Evolutionary conservation across 1,284 basidiomycete genomes (phyloP).

Genomic region (Irpex lacteus): DNA sequence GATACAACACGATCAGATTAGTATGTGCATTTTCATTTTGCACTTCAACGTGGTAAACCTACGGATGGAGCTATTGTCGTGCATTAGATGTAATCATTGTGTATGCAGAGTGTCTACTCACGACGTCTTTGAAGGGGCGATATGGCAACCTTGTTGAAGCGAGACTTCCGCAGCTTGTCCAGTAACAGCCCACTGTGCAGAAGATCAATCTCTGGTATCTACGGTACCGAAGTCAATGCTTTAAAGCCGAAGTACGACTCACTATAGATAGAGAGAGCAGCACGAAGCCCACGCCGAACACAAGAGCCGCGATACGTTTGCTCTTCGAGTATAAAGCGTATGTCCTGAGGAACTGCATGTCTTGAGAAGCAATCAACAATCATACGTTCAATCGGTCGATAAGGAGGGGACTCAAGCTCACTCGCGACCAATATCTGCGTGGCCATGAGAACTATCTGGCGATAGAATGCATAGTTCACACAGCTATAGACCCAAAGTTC

Average conservation of each 20-base stretch:
- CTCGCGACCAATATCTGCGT: constrained; percentile 29
- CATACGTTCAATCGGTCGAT: too few relatives aligned
- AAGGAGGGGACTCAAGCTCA: constrained; percentile 11
- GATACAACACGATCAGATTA: neutral
- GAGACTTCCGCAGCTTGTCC: constrained; percentile 20
- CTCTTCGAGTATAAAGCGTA: constrained; percentile 26
- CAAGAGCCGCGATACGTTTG: constrained; percentile 18
- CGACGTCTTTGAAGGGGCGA: constrained; percentile 19
- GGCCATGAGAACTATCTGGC: constrained; percentile 25
- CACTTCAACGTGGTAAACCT: neutral
- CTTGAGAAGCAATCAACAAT: neutral
- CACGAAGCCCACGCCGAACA: constrained; percentile 15
- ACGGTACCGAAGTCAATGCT: neutral
- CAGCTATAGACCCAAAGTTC: constrained; percentile 18
- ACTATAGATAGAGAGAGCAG: constrained; percentile 23
- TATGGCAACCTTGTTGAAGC: constrained; percentile 24
- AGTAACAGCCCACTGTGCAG: constrained; percentile 20
- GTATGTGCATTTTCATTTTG: too few relatives aligned
- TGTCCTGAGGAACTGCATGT: constrained; percentile 20
- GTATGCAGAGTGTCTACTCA: constrained; percentile 10
- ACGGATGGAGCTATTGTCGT: constrained; percentile 12
- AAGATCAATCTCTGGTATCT: constrained; percentile 23
- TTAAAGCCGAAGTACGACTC: constrained; percentile 8
- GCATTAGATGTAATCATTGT: too few relatives aligned
- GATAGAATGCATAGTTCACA: constrained; percentile 25